These are phyloP conservation scores for Clausena lansium DNA, from an alignment of 345 rosid species.

Conservation along the genomic window DNA sequence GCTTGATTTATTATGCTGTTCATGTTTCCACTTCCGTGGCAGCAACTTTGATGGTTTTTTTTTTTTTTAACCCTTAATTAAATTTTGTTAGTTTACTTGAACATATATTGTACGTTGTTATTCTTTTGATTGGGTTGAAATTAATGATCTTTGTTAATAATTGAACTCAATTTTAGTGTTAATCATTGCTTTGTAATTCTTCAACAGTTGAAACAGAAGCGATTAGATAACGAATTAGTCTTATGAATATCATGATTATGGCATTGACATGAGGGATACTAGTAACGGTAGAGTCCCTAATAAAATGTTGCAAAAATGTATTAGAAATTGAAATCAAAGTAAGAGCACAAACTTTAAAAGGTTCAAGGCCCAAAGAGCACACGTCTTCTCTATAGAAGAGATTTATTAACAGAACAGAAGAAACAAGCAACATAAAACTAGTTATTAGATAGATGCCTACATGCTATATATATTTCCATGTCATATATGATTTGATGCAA, in stretches of 20 bases:
- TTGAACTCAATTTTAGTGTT: neutral
- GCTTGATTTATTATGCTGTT: neutral
- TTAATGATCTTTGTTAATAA: neutral
- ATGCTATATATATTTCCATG: neutral
- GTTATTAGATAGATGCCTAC: neutral
- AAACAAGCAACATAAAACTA: neutral
- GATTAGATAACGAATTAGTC: neutral
- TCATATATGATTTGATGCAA: neutral
- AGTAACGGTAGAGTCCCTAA: neutral
- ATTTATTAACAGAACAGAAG: neutral
- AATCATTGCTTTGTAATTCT: neutral
- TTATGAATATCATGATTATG: neutral
- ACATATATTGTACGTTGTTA: too few relatives aligned
- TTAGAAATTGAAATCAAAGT: neutral
- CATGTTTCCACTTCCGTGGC: neutral
- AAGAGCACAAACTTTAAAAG: neutral
- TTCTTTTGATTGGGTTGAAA: neutral
- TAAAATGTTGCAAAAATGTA: too few relatives aligned
- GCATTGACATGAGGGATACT: neutral
- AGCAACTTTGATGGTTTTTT: neutral
- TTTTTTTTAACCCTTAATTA: too few relatives aligned
- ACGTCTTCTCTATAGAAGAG: neutral
- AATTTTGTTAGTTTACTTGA: too few relatives aligned
- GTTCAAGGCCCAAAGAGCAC: neutral
- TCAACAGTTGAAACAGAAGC: neutral